These are phyloP conservation scores for Scedosporium dehoogii DNA, from an alignment of 2,329 filamentous ascomycete genomes.

Conservation along the genomic window DNA sequence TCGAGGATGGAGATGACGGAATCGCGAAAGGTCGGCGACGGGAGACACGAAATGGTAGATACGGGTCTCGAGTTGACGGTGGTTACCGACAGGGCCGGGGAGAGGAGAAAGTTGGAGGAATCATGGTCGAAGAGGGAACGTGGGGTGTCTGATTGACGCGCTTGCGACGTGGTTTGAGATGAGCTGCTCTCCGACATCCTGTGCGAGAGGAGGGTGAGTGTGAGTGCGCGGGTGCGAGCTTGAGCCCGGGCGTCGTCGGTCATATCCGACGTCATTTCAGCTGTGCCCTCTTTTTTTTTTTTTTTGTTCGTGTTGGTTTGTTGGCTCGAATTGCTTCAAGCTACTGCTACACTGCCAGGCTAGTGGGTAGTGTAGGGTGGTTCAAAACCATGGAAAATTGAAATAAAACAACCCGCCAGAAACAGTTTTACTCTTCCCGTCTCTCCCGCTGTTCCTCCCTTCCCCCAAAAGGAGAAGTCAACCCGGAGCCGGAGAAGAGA, in stretches of 20 bases:
- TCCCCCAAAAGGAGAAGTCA: neutral
- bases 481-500: neutral
- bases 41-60: neutral
- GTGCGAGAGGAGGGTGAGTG: neutral
- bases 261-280: slow-evolving; percentile 2
- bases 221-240: neutral
- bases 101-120: slow-evolving; percentile 4
- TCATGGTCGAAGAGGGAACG: slow-evolving; percentile 5
- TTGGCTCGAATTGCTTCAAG: neutral
- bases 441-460: too few relatives aligned
- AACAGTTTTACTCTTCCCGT: too few relatives aligned
- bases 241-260: slow-evolving; percentile 2
- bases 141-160: slow-evolving; percentile 4
- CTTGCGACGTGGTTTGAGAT: slow-evolving; percentile 2
- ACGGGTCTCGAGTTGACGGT: slow-evolving; percentile 4
- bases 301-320: neutral
- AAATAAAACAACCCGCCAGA: too few relatives aligned
- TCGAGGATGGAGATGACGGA: slow-evolving; percentile 44
- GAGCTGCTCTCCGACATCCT: neutral
- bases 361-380: too few relatives aligned
- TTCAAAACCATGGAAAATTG: too few relatives aligned
- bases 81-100: slow-evolving; percentile 4
- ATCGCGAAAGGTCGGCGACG: slow-evolving; percentile 22
- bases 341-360: neutral
- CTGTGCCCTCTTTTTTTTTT: neutral